phyloP scores from a whole-genome alignment of 257 asterid genomes.

The Jaltomata sinuosa region DNA sequence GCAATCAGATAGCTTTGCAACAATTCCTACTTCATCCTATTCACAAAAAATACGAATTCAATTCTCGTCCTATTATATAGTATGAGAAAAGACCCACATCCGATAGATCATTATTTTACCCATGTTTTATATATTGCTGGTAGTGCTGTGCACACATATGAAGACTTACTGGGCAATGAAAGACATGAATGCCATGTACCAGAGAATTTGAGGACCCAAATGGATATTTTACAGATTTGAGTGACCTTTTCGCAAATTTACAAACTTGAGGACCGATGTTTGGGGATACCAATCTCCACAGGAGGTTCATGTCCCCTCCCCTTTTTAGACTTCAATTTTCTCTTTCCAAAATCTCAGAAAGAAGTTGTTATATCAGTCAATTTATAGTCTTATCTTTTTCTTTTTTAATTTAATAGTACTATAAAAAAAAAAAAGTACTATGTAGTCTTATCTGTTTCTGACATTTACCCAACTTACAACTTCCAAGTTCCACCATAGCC shows the following conservation, averaged over 20 bases:
- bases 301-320: slow-evolving; percentile 43
- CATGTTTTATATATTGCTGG: neutral
- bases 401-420: neutral
- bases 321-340: neutral
- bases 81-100: neutral
- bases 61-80: neutral
- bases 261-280: slow-evolving; percentile 25
- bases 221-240: slow-evolving; percentile 31
- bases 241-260: slow-evolving; percentile 33
- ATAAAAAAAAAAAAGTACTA: too few relatives aligned
- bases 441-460: neutral
- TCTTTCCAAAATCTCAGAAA: neutral
- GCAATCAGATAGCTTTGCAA: slow-evolving; percentile 82
- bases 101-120: neutral
- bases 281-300: slow-evolving; percentile 27
- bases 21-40: slow-evolving; percentile 90
- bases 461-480: neutral
- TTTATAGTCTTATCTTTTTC: neutral
- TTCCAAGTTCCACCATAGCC: neutral
- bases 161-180: slow-evolving; percentile 71
- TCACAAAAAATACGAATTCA: slow-evolving; percentile 2
- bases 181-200: slow-evolving; percentile 79
- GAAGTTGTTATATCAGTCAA: neutral
- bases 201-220: slow-evolving; percentile 56
- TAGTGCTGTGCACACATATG: neutral